phyloP scores from a whole-genome alignment of 495 filamentous ascomycete species.

The Neurospora tetraspora region DNA sequence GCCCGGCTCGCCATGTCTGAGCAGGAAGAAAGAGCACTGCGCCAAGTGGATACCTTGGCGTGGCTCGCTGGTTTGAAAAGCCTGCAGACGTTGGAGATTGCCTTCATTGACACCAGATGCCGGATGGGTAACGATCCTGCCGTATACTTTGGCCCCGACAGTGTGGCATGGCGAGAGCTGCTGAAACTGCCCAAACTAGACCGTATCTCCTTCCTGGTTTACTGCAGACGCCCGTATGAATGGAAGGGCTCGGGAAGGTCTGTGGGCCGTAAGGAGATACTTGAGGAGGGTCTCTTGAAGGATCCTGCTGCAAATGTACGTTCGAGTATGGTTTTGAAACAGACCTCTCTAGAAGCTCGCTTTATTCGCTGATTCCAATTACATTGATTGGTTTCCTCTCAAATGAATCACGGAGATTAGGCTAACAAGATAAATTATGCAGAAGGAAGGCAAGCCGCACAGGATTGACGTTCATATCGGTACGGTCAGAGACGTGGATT shows the following conservation, averaged over 20 bases:
- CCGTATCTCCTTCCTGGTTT: background rate
- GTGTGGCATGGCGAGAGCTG: background rate
- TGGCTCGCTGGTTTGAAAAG: background rate
- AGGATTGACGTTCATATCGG: background rate
- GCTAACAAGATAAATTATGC: background rate
- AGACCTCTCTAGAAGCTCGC: background rate
- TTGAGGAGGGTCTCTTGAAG: background rate
- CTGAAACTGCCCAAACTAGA: background rate
- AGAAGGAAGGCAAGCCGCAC: background rate
- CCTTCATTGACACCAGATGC: background rate
- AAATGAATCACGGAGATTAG: rapidly evolving
- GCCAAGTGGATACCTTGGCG: background rate
- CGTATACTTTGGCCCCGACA: background rate
- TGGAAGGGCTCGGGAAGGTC: background rate
- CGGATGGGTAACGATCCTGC: background rate
- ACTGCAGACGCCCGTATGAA: background rate
- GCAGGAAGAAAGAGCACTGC: background rate
- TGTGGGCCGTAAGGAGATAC: background rate
- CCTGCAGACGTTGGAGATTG: background rate
- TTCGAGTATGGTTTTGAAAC: background rate
- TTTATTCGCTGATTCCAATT: background rate
- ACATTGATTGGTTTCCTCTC: background rate
- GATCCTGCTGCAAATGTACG: background rate
- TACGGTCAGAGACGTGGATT: background rate
- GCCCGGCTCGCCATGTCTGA: too few species aligned